Evolutionary conservation across 164 flowering plant genomes (phyloP).

Genomic region (Tinospora cordifolia): DNA sequence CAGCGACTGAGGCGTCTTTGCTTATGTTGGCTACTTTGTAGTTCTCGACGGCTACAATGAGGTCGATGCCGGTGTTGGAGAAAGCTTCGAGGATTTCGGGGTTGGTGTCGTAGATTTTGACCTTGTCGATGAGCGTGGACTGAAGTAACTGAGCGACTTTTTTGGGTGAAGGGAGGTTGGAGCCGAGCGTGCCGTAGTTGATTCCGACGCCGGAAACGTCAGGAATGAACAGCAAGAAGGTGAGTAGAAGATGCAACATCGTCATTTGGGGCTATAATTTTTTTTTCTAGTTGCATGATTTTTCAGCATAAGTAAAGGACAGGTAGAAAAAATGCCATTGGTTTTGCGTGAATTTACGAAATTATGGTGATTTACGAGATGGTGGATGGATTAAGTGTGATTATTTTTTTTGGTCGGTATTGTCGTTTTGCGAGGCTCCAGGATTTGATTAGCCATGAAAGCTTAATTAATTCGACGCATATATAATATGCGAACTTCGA

Average conservation of each 20-base stretch:
- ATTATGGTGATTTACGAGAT: too few species aligned
- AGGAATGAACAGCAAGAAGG: background rate
- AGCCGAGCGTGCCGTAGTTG: conserved; percentile 65
- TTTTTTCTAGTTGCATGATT: too few species aligned
- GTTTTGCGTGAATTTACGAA: too few species aligned
- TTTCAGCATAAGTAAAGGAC: too few species aligned
- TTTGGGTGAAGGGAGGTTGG: conserved; percentile 59
- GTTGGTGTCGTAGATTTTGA: conserved; percentile 67
- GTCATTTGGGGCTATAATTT: too few species aligned
- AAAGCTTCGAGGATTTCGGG: conserved; percentile 60
- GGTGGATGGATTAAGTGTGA: too few species aligned
- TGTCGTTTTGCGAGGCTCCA: too few species aligned
- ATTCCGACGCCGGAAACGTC: conserved; percentile 41
- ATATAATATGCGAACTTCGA: too few species aligned
- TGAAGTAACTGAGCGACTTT: conserved; percentile 57
- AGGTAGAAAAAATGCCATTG: too few species aligned
- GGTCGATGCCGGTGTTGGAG: conserved; percentile 58
- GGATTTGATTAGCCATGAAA: too few species aligned
- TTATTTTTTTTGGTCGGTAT: too few species aligned
- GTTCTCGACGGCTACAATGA: conserved; percentile 59
- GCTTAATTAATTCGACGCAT: too few species aligned
- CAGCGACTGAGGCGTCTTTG: conserved; percentile 31
- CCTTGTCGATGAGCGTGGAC: conserved; percentile 48
- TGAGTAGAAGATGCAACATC: background rate
- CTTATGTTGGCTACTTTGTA: conserved; percentile 33